Conservation (phyloP, 108 stramenopile genomes). For the Epithemia pelagica region DNA sequence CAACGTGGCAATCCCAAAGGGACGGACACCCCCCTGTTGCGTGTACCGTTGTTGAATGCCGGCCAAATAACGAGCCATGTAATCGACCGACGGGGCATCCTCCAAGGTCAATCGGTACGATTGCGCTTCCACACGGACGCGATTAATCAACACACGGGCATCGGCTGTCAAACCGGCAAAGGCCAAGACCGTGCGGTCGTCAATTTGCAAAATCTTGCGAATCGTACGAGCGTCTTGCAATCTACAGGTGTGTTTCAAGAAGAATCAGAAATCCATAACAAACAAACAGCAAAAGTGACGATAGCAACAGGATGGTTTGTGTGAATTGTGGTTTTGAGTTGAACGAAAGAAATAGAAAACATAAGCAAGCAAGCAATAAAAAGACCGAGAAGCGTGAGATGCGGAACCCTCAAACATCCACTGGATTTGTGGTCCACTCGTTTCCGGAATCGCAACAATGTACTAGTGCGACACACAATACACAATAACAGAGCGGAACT, state of each 20-base stretch:
- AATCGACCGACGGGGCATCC: constrained; percentile 96
- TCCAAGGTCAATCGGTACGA: constrained; percentile 99
- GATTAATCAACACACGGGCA: constrained; percentile 95
- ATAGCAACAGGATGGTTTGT: no score
- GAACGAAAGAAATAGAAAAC: no score
- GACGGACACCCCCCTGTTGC: constrained; percentile 98
- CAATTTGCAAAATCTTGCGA: constrained; percentile 95
- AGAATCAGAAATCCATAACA: no score
- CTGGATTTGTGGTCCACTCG: no score
- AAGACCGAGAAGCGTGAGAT: no score
- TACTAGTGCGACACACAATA: no score
- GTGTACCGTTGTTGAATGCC: constrained; percentile 98
- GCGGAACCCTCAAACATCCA: no score
- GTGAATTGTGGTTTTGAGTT: no score
- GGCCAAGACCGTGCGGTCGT: constrained; percentile 92
- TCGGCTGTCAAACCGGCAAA: constrained; percentile 99
- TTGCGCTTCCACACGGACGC: constrained; percentile 91
- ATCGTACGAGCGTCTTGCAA: constrained; percentile 98
- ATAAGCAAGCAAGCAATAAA: no score
- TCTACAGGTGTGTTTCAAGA: constrained; percentile 25
- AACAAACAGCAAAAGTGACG: constrained; percentile 1
- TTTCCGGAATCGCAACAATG: no score
- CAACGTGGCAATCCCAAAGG: constrained; percentile 95
- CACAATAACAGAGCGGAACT: no score
- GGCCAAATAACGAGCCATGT: constrained; percentile 95